Base-by-base conservation (phyloP, 345 rosid species). In the Durio zibethinus region DNA sequence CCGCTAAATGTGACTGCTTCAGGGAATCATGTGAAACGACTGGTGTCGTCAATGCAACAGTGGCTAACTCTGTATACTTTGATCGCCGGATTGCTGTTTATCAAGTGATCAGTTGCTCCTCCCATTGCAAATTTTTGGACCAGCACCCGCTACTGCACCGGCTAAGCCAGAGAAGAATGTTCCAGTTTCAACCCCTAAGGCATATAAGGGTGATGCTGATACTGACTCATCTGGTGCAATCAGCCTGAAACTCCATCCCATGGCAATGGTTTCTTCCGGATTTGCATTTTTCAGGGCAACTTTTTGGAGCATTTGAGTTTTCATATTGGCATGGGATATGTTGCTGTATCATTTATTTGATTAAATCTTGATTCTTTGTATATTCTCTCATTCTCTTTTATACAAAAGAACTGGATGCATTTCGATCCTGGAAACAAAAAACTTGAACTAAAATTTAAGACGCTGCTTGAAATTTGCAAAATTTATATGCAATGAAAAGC, bases 11-110 rank as follows among this genome's bases (percentile, higher is more conserved):
- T 91, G 53, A 90, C 91, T 2, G 87, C 92, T n/a, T 83, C 92
- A 0, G 98, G 97, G 61, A 94, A 89, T 74, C 91, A 88, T 72
- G 97, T 92, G 54, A 94, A 12, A 83, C 93, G 18, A 94, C 97
- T 0, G 97, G 98, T 45, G 95, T 94, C 47, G 80, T 87, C 8
- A 80, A 83, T 20, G 87, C 97, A 31, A 85, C 89, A 12, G 91
- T 94, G 48, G 87, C 90, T 14, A 94, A 94, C 72, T 77, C 90
- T 35, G 79, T 94, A 1, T 86, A 81, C 54, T 89, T 85, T 14
- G 90, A 87, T 64, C 80, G 86, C 33, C 85, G 88, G 72, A 60
- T 94, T 10, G 97, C 88, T 0, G 92, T 94, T 56, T 94, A 93
- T 73, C 98, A 90, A 72, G 91, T 92, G 16, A 91, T 56, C 84